Evolutionary conservation across 1,139 yeast species (phyloP), one percentile per base, ranked within the genome.

Genomic region (Yamadazyma blattariae): DNA sequence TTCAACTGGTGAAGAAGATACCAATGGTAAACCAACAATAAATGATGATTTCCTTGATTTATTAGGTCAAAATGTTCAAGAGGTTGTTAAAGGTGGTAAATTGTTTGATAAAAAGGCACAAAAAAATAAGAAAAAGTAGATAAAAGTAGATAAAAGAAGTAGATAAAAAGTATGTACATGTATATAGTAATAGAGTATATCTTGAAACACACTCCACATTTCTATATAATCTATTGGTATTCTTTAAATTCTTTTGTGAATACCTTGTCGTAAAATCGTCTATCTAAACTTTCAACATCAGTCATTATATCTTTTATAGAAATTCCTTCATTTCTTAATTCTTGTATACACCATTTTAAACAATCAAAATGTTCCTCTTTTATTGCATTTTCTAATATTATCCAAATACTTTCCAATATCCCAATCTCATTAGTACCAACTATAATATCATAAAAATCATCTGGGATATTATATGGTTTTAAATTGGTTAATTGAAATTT

Each of bases 41-140:
- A 52, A 51, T 27, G 82, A 77, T 46, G 81, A 72, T 42, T 78
- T 76, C 52, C 61, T 81, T 43, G 81, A 76, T 22, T 59, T 85
- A 44, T 64, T 85, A 67, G 81, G 84, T 25, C 74, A 77, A 40
- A 73, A 78, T 49, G 83, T 77, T 45, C 64, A 70, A 42, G 80
- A 79, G 48, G 79, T 86, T 29, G 80, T 71, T 47, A 65, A 73
- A 42, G 88, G 88, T 48, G 82, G 82, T 51, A 64, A 78, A 44
- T 68, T 78, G 39, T 72, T 64, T 29, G 77, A 74, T 54, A 77
- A 71, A 62, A 79, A 73, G 58, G 58, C 48, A 23, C 51, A 53
- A 38, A 57, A 57, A 35, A 62, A 56, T 46, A 36, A 36, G 34
- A 36, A 36, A 14, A 7, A 7, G 19, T 17, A 17, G 19, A 7